Base-by-base conservation (phyloP, 2,329 filamentous ascomycete species). In the Ophiosphaerella herpotricha region DNA sequence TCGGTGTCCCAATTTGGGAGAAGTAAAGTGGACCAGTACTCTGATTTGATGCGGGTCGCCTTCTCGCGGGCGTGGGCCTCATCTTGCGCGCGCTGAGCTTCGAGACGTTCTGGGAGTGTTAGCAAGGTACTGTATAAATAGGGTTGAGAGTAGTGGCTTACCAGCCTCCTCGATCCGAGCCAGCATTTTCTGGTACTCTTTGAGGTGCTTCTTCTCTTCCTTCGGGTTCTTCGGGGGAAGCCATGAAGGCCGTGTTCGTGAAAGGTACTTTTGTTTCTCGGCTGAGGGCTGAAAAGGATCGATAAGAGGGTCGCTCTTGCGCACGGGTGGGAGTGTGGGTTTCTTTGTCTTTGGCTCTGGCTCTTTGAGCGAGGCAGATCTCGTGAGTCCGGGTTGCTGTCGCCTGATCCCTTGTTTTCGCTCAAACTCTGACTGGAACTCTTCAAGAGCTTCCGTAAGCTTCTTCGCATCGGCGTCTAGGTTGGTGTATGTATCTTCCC, bases 161-260 rank as follows among this genome's bases (percentile, higher is more conserved):
- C 80, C 79, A 48, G 80, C 77, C 74, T 85, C 83, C 35, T 81
- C 77, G 24, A 83, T 80, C 38, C 80, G 57, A 76, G 83, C 63
- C 87, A 93, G 90, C 88, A 94, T 92, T 71, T 82, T 85, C 74
- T 92, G 87, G 68, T 92, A 94, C 69, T 94, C 86, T 65, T 84
- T 91, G 58, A 99, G 71, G 73, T 99, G 94, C 60, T 87, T 87
- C 70, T 85, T 89, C 76, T 99, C 94, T 73, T 99, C 94, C 46
- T 89, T 89, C 2, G 91, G 92, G 58, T 94, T 86, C 74, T 94
- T 94, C 1, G 90, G 90, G 1, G 90, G 90, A 2, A 94, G 78
- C 90, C 90, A 94, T 1, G 88, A 91, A 0, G 90, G 90, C 33
- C 90, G 81, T 2, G 66, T 94, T 14, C 90, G 82, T 21, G 88